phyloP scores from a whole-genome alignment of 345 rosid genomes.

The Populus pruinosa region DNA sequence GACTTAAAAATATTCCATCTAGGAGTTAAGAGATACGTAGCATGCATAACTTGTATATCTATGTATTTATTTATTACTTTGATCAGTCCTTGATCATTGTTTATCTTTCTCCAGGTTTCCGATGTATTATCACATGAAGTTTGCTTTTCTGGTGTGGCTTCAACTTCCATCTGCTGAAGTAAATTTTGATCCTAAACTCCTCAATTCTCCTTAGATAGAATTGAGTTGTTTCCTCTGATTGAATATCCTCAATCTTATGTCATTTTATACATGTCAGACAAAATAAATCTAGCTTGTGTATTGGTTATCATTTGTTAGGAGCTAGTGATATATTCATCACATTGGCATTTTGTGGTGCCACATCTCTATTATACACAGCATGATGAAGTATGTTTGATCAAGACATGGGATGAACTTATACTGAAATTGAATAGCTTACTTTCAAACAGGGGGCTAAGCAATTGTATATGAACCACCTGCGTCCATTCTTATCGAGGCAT shows the following conservation, averaged over 20 bases:
- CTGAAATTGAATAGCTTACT: background rate
- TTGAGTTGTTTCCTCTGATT: background rate
- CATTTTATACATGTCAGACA: too few relatives aligned
- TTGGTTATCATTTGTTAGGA: too few relatives aligned
- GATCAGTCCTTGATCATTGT: background rate
- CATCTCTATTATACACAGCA: too few relatives aligned
- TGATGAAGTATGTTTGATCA: background rate
- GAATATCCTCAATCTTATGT: background rate
- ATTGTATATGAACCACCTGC: constrained; percentile 50
- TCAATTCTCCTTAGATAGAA: background rate
- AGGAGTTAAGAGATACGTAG: background rate
- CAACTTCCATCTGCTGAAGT: constrained; percentile 45
- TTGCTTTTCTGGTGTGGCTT: constrained; percentile 72
- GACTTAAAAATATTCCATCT: background rate
- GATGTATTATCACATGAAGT: constrained; percentile 59
- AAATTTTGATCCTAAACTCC: background rate
- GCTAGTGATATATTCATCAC: too few relatives aligned
- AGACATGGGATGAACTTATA: background rate
- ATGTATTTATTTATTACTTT: background rate
- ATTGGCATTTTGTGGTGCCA: too few relatives aligned
- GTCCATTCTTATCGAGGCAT: constrained; percentile 60
- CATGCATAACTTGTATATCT: background rate
- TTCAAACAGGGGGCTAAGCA: constrained; percentile 49
- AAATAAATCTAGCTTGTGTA: too few relatives aligned
- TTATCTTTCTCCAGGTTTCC: constrained; percentile 47